Evolutionary conservation across 2,329 filamentous ascomycete genomes (phyloP).

Genomic region (Aspergillaceae sp.): DNA sequence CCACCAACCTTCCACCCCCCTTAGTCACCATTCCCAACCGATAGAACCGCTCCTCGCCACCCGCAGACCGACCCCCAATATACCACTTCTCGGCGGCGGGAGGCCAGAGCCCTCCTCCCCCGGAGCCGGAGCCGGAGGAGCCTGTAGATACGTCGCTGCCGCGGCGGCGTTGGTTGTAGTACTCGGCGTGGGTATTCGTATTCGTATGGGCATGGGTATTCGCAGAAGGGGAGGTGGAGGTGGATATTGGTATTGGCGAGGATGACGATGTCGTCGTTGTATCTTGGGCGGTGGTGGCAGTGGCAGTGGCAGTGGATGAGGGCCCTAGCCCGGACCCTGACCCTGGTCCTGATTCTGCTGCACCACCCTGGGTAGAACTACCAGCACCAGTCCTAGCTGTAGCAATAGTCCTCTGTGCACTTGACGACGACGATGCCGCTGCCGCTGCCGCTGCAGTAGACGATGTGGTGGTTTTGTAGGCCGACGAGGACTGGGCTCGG

Average conservation of each 20-base stretch:
- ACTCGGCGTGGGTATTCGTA: conserved; percentile 14
- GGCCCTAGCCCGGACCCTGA: conserved; percentile 6
- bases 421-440: no score
- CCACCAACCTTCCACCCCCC: conserved; percentile 34
- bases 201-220: conserved; percentile 24
- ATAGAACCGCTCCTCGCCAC: conserved; percentile 43
- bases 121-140: conserved; percentile 40
- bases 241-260: conserved; percentile 19
- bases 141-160: conserved; percentile 42
- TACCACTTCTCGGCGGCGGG: conserved; percentile 45
- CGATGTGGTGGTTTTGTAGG: conserved; percentile 48
- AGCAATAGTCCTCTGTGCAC: not conserved
- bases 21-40: conserved; percentile 41
- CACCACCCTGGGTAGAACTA: no score
- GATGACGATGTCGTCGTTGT: conserved; percentile 30
- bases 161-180: conserved; percentile 32
- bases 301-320: no score
- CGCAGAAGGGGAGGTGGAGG: conserved; percentile 19
- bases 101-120: conserved; percentile 37
- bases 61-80: conserved; percentile 40
- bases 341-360: conserved; percentile 9
- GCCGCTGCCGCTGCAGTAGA: conserved; percentile 15
- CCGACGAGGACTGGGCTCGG: conserved; percentile 48
- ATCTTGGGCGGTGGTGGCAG: conserved; percentile 22
- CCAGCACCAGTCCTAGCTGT: not conserved